Evolutionary conservation across 2,329 filamentous ascomycete genomes (phyloP), one percentile per base, ranked within the genome.

Genomic region (Pleomassaria siparia): DNA sequence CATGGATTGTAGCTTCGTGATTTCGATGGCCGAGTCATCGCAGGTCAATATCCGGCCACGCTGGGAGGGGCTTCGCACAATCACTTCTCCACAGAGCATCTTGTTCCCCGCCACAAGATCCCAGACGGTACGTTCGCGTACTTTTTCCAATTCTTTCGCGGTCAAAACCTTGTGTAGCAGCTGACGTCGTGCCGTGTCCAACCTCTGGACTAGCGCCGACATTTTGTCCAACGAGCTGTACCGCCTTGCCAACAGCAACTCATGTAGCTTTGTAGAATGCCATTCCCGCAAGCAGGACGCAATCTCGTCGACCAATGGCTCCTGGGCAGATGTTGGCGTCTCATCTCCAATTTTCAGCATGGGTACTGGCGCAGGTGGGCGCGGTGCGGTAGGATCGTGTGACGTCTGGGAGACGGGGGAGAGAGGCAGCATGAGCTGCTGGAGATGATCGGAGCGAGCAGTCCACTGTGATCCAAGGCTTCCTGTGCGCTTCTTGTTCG

Each of bases 271-370:
- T 15, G 91, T 96, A 16, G 94, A 95, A 74, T 99, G 92, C 95
- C 94, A 99, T 79, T 99, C 94, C 59, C 94, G 84, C 54, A 99
- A 75, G 68, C 94, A 99, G 3, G 91, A 96, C 12, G 94, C 91
- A 60, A 99, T 97, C 71, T 99, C 94, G 72, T 99, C 94, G 20
- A 99, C 91, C 51, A 99, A 74, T 2, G 94, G 94, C 69, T 99
- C 95, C 8, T 88, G 85, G 13, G 83, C 79, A 5, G 91, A 96
- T 0, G 90, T 95, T 1, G 91, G 89, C 2, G 91, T 96, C 75
- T 99, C 94, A 65, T 99, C 94, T 49, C 94, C 94, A 67, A 99
- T 92, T 71, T 96, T 96, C 44, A 99, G 80, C 88, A 97, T 94
- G 4, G 94, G 94, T 8, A 99, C 91, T 0, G 94, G 94, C 10